Base-by-base conservation (phyloP, 2,329 filamentous ascomycete species). In the Dactylonectria macrodidyma region DNA sequence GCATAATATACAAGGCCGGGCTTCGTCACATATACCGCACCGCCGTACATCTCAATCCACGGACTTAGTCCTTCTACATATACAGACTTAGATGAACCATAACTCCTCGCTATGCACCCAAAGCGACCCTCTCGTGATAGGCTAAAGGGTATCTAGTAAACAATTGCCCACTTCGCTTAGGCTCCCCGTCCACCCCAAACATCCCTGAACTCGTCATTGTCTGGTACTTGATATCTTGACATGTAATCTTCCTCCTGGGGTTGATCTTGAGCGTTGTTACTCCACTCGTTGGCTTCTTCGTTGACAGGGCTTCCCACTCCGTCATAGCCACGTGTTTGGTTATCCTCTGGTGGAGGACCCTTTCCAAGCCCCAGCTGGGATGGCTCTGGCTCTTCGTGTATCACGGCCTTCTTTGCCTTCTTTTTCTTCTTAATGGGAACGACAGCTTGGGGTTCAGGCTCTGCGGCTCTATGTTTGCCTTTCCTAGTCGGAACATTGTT, bases 131-230 rank as follows among this genome's bases (percentile, higher is more conserved):
- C 55, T 38, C 41, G 22, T 47, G 59, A 51, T 59, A 69, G 59
- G 63, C 62, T 56, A 60, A 59, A 56, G 70, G 63, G 66, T 73
- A 74, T 72, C 65, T 60, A 67, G 57, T 65, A 65, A 66, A 66
- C 60, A 72, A 69, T 50, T 58, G 62, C 57, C 57, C 46, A 50
- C 55, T 51, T 63, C 69, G 72, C 66, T 64, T 72, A 70, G 71
- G 73, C 70, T 68, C 70, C 58, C 72, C 71, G 58, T 77, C 69
- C 61, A 22, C 75, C 78, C 84, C 84, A 86, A n/a, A 85, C 82
- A 67, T 86, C 86, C 22, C 78, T 78, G 67, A 85, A 86, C 63
- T 83, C 84, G 3, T 85, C 84, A 33, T 78, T 77, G 19, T 82
- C 80, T n/a, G 79, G 71, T 2, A 81, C 75, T 30, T 75, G 73